These are phyloP conservation scores for Solanum bukasovii DNA, from an alignment of 257 asterid species.

Conservation along the genomic window DNA sequence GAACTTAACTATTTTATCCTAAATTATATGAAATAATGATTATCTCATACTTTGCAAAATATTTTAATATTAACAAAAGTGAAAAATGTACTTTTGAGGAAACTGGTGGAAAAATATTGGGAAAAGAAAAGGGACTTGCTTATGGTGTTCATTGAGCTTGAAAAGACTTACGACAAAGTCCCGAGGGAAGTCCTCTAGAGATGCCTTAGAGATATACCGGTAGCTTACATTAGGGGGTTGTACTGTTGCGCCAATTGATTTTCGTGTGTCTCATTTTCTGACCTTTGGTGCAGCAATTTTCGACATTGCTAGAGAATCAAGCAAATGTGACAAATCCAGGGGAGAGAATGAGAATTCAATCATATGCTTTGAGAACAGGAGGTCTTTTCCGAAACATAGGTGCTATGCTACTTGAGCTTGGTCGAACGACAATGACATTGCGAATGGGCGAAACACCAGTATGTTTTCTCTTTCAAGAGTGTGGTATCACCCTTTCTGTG, in stretches of 20 bases:
- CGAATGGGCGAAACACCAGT: slow-evolving; percentile 91
- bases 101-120: not conserved
- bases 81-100: not conserved
- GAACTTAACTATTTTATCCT: not conserved
- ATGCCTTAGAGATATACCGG: not conserved
- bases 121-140: not conserved
- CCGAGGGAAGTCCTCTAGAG: not conserved
- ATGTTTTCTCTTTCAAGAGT: slow-evolving; percentile 10
- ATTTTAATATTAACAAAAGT: not conserved
- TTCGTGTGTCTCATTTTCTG: not conserved
- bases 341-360: slow-evolving; percentile 68
- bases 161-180: not conserved
- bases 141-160: not conserved
- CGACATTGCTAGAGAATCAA: slow-evolving; percentile 53
- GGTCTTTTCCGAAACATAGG: slow-evolving; percentile 68
- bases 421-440: slow-evolving; percentile 76
- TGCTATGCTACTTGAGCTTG: slow-evolving; percentile 86
- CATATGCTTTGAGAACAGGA: slow-evolving; percentile 69
- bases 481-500: not conserved
- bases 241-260: not conserved
- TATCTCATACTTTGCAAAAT: not conserved
- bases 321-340: slow-evolving; percentile 42
- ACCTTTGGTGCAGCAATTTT: slow-evolving; percentile 49
- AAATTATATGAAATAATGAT: not conserved
- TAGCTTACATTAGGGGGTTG: not conserved